phyloP scores from a whole-genome alignment of 306 rosid genomes.

The Rosa persica region DNA sequence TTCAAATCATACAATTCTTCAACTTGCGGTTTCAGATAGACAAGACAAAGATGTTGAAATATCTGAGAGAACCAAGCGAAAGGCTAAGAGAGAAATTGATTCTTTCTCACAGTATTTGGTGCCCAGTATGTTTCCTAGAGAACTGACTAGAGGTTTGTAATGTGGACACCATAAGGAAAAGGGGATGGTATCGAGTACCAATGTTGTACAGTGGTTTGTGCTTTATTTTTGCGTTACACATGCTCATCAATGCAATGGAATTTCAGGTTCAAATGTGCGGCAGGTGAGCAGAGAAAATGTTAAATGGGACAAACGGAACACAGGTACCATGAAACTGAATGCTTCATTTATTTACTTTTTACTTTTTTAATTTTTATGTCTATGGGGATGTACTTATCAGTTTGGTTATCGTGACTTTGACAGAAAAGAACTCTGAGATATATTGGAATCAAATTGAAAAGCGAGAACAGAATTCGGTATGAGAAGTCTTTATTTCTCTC shows the following conservation, averaged over 20 bases:
- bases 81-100: slow-evolving; percentile 41
- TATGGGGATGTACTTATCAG: background rate
- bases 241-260: slow-evolving; percentile 17
- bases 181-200: slow-evolving; percentile 18
- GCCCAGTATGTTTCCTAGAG: slow-evolving; percentile 45
- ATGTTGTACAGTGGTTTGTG: slow-evolving; percentile 14
- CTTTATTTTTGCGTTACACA: slow-evolving; percentile 9
- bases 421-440: slow-evolving; percentile 34
- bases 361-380: background rate
- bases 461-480: slow-evolving; percentile 14
- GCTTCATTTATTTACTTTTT: background rate
- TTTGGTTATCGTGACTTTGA: slow-evolving; percentile 32
- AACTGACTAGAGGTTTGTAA: slow-evolving; percentile 57
- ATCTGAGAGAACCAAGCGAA: slow-evolving; percentile 37
- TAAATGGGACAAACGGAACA: slow-evolving; percentile 56
- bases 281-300: slow-evolving; percentile 37
- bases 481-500: background rate
- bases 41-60: slow-evolving; percentile 38
- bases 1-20: background rate
- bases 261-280: slow-evolving; percentile 44
- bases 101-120: slow-evolving; percentile 53
- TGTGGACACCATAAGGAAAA: slow-evolving; percentile 18
- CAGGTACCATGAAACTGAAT: slow-evolving; percentile 36
- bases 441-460: slow-evolving; percentile 27
- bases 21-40: slow-evolving; percentile 41